A percentile compares a stretch with the other conserved stretches of the same genome.
phyloP scores from a whole-genome alignment of 768 basidiomycete genomes.

The Leccinum disarticulatum region DNA sequence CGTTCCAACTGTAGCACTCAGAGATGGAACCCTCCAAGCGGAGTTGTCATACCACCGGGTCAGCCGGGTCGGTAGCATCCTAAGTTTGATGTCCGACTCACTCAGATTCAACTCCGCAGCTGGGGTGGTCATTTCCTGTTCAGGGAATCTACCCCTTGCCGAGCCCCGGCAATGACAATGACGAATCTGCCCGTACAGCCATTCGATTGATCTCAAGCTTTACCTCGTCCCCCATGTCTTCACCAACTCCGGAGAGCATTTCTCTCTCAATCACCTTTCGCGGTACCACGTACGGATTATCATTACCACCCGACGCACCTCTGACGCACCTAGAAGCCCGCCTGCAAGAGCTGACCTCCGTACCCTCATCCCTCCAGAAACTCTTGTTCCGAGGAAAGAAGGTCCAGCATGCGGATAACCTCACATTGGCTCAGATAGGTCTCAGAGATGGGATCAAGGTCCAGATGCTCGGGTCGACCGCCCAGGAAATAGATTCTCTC shows the following conservation, averaged over 20 bases:
- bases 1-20: no score
- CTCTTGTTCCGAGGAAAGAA: conserved; percentile 72
- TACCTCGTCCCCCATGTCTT: conserved; percentile 10
- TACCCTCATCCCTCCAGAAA: conserved; percentile 68
- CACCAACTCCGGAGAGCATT: conserved; percentile 9
- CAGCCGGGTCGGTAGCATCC: no score
- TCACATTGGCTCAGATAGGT: conserved; percentile 46
- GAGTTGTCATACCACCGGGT: no score
- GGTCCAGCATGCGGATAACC: conserved; percentile 28
- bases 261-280: conserved; percentile 43
- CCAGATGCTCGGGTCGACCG: conserved; percentile 69
- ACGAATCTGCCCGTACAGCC: no score
- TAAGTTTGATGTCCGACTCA: no score
- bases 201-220: no score
- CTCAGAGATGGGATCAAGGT: conserved; percentile 64
- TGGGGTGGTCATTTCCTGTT: no score
- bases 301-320: conserved; percentile 49
- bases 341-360: conserved; percentile 63
- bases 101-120: no score
- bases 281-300: conserved; percentile 47
- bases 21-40: no score
- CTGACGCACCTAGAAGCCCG: conserved; percentile 49
- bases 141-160: no score
- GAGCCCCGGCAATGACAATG: no score
- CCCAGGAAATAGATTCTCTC: conserved; percentile 53